Conservation (phyloP, 176 grass and related monocot genomes). For the Echinochloa phyllopogon region DNA sequence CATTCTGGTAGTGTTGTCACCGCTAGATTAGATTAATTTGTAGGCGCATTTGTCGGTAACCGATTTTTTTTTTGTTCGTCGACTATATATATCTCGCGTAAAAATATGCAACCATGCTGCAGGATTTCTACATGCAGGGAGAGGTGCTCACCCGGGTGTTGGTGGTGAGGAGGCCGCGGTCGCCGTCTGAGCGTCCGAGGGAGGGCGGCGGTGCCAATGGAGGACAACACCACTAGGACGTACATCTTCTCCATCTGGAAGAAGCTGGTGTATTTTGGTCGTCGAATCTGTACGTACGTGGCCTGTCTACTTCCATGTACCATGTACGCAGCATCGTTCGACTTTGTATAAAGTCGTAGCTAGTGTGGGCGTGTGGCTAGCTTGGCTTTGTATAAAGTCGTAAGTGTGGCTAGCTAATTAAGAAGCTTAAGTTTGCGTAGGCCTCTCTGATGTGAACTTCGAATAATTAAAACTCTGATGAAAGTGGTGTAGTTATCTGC, state of each 20-base stretch:
- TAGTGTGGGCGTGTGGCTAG: neutral
- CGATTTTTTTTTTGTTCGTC: neutral
- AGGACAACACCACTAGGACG: constrained; percentile 35
- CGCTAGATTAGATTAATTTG: neutral
- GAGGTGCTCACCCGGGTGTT: neutral
- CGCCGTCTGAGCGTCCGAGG: neutral
- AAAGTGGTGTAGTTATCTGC: too few species aligned
- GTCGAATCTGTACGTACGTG: too few species aligned
- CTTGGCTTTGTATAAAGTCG: too few species aligned
- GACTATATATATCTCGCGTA: neutral
- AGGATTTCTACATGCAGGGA: constrained; percentile 40
- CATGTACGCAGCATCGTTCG: neutral
- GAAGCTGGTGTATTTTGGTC: too few species aligned
- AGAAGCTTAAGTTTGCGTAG: neutral
- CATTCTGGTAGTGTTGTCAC: constrained; percentile 1
- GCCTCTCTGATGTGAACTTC: too few species aligned
- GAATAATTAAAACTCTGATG: too few species aligned
- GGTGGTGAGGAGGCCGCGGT: constrained; percentile 15
- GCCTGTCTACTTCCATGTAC: too few species aligned
- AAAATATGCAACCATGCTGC: neutral
- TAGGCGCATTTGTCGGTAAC: constrained; percentile 22
- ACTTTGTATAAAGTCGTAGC: neutral
- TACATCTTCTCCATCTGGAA: neutral
- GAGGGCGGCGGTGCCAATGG: constrained; percentile 51
- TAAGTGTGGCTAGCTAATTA: neutral